Evolutionary conservation across 495 filamentous ascomycete species (phyloP), one percentile per base, ranked within the genome.

Genomic region (Xylaria longipes): DNA sequence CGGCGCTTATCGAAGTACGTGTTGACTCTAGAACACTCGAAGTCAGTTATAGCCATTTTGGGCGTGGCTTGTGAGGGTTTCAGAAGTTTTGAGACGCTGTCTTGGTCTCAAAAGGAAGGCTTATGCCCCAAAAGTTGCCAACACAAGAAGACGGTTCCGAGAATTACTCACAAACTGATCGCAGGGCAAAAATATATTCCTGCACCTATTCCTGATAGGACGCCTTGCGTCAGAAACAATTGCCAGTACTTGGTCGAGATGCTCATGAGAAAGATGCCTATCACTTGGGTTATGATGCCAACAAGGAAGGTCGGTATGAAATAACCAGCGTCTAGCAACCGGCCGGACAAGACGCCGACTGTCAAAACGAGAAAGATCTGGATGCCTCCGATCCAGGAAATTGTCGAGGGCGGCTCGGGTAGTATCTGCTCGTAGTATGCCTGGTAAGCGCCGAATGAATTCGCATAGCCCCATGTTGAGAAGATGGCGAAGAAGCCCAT

Each of bases 211-310:
- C 94, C 94, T 62, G 87, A 86, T 22, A 89, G 87, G 22, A 97
- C 88, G 77, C 94, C 95, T 76, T 97, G 95, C 0, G 94, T 87
- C 1, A 98, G 85, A 73, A 98, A 89, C 0, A 97, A 74, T 69
- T 96, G 93, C 90, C 91, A 96, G 77, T 91, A 93, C 64, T 84
- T 74, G 1, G 87, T 91, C 31, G 88, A 89, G 11, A 92, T 78
- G 11, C 89, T 90, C 22, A 92, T 91, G 5, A 89, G 85, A 80
- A 97, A 95, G 61, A 94, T 89, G 48, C 91, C 89, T 14, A 94
- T 76, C 12, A 91, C 61, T 71, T 89, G 85, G 58, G 95, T 73
- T 3, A 87, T 52, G 0, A 75, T 75, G 12, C 83, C 83, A 0
- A 76, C n/a, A 0, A 76, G 65, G 60, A 92, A 84, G 3, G 86